A percentile compares a stretch with the other conserved stretches of the same genome.
These are phyloP conservation scores for Populus nigra DNA, from an alignment of 345 rosid genomes.

Conservation along the genomic window DNA sequence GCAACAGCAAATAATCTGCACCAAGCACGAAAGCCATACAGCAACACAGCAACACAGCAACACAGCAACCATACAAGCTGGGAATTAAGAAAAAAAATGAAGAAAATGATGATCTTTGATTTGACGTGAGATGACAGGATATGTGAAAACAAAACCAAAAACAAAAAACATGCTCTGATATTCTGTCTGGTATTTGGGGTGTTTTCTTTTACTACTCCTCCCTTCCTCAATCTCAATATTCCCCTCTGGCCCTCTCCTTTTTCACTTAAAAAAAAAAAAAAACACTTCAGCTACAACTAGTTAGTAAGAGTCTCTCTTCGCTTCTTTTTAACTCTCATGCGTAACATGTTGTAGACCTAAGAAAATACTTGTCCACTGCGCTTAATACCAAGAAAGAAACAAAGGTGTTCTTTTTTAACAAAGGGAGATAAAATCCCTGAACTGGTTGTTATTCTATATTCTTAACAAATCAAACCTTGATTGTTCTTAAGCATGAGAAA, in stretches of 20 bases:
- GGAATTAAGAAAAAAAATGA: background rate
- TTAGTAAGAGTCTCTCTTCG: too few relatives aligned
- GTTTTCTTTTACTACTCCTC: background rate
- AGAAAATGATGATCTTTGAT: constrained; percentile 2
- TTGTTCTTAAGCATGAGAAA: background rate
- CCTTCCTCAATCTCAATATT: constrained; percentile 10
- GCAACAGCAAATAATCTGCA: constrained; percentile 11
- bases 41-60: background rate
- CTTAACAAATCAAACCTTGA: background rate
- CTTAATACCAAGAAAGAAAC: too few relatives aligned
- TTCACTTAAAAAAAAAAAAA: background rate
- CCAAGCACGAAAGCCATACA: background rate
- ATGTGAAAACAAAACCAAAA: constrained; percentile 14
- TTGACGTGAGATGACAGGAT: constrained; percentile 2
- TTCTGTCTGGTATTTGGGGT: constrained; percentile 50
- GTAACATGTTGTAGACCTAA: too few relatives aligned
- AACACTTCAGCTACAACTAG: too few relatives aligned
- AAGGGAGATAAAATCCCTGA: background rate
- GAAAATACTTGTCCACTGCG: too few relatives aligned
- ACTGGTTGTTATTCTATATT: too few relatives aligned
- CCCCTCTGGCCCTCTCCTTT: background rate
- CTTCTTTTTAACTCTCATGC: too few relatives aligned
- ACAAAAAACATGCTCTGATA: constrained; percentile 33
- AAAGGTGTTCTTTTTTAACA: too few relatives aligned
- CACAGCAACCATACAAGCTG: background rate